phyloP scores from a whole-genome alignment of 2,329 filamentous ascomycete genomes.

The Colletotrichum sp. region DNA sequence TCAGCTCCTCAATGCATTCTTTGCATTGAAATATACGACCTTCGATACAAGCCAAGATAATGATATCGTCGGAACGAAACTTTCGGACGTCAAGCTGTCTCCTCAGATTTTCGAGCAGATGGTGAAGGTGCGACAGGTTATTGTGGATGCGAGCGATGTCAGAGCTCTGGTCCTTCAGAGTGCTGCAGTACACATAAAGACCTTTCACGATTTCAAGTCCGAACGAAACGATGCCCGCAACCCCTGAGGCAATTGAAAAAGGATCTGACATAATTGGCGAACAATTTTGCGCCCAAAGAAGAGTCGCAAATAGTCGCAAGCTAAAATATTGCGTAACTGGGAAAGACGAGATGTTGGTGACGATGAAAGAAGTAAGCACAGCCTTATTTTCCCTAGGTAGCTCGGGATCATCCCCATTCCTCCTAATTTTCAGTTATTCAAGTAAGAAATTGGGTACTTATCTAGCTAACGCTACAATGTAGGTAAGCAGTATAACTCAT shows the following conservation, averaged over 20 bases:
- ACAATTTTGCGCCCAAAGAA: fast-evolving
- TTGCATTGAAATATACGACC: slow-evolving; percentile 26
- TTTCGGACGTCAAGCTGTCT: slow-evolving; percentile 9
- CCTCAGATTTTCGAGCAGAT: not conserved
- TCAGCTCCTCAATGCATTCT: slow-evolving; percentile 30
- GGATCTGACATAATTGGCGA: not conserved
- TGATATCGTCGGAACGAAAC: slow-evolving; percentile 26
- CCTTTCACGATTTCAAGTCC: slow-evolving; percentile 36
- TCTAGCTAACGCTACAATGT: not conserved
- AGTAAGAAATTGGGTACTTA: no score
- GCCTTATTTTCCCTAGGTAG: no score
- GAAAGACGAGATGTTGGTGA: no score
- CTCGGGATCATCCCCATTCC: no score
- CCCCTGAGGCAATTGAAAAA: slow-evolving; percentile 26
- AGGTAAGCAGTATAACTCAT: not conserved
- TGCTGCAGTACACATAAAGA: slow-evolving; percentile 36
- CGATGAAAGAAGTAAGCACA: no score
- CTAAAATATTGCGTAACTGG: no score
- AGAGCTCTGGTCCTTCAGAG: slow-evolving; percentile 27
- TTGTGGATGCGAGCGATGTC: slow-evolving; percentile 29
- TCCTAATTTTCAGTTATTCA: no score
- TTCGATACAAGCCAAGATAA: slow-evolving; percentile 14
- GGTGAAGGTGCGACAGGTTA: slow-evolving; percentile 26
- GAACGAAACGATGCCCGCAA: slow-evolving; percentile 38
- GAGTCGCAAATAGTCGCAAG: not conserved